Conservation (phyloP, 257 asterid genomes). For the Ilex asprella region DNA sequence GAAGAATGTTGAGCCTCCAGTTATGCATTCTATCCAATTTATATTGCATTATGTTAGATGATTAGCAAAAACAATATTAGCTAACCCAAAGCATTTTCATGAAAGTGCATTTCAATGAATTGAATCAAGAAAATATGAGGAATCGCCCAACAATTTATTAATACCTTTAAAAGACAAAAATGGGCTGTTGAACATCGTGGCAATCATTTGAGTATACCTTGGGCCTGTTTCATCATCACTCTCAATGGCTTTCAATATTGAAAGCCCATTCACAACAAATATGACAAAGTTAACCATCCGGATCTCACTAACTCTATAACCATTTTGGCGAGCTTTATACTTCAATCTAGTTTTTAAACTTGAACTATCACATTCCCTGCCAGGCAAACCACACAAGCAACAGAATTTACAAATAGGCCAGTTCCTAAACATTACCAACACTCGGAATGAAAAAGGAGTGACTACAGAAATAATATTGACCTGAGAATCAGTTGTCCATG, state of each 20-base stretch:
- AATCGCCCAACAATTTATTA: too few species aligned
- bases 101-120: too few species aligned
- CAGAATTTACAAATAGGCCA: neutral
- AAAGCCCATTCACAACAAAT: constrained; percentile 67
- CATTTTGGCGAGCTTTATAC: constrained; percentile 33
- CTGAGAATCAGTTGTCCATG: constrained; percentile 60
- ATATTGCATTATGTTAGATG: too few species aligned
- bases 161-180: constrained; percentile 67
- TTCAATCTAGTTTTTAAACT: constrained; percentile 26
- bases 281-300: constrained; percentile 51
- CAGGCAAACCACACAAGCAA: constrained; percentile 9
- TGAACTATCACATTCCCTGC: constrained; percentile 54
- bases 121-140: too few species aligned
- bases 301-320: constrained; percentile 12
- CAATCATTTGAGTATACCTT: constrained; percentile 32
- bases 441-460: neutral
- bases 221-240: constrained; percentile 30
- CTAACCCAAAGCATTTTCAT: too few species aligned
- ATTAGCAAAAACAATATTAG: too few species aligned
- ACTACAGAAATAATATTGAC: constrained; percentile 21
- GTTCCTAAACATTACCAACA: neutral
- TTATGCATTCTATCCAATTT: too few species aligned
- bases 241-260: constrained; percentile 54
- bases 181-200: constrained; percentile 40
- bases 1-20: too few species aligned